Evolutionary conservation across 2,329 filamentous ascomycete species (phyloP).

Genomic region (Monilinia polystroma): DNA sequence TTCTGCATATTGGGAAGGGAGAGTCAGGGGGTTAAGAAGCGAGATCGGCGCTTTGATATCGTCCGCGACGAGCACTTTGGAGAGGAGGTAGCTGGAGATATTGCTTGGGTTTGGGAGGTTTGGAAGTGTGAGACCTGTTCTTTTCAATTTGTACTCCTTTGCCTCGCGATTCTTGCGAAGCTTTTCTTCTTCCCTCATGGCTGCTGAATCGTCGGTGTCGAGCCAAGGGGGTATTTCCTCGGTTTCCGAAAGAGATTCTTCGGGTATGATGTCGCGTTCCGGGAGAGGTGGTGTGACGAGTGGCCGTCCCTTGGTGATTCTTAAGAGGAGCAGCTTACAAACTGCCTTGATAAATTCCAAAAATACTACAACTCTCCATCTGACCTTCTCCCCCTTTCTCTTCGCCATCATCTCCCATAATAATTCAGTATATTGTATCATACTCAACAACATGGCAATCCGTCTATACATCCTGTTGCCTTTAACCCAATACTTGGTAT

Average conservation of each 20-base stretch:
- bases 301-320: constrained; percentile 78
- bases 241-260: constrained; percentile 48
- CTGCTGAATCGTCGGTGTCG: constrained; percentile 34
- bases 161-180: constrained; percentile 4
- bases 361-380: constrained; percentile 84
- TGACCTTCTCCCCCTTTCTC: constrained; percentile 74
- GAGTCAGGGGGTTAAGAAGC: constrained; percentile 79
- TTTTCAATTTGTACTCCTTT: constrained; percentile 85
- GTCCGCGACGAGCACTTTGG: constrained; percentile 89
- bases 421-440: constrained; percentile 91
- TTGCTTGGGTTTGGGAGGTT: constrained; percentile 77
- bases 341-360: constrained; percentile 84
- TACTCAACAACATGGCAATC: constrained; percentile 78
- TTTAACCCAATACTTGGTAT: constrained; percentile 65
- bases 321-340: constrained; percentile 76
- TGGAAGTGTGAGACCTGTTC: constrained; percentile 83
- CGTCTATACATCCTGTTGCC: constrained; percentile 71
- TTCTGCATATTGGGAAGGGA: constrained; percentile 74
- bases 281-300: constrained; percentile 82
- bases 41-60: constrained; percentile 91
- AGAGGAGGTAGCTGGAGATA: constrained; percentile 82
- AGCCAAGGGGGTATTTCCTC: constrained; percentile 45
- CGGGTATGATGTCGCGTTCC: constrained; percentile 76
- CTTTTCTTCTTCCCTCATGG: constrained; percentile 23
- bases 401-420: constrained; percentile 98